Base-by-base conservation (phyloP, 1,284 basidiomycete species). In the Phylloporus sp. region DNA sequence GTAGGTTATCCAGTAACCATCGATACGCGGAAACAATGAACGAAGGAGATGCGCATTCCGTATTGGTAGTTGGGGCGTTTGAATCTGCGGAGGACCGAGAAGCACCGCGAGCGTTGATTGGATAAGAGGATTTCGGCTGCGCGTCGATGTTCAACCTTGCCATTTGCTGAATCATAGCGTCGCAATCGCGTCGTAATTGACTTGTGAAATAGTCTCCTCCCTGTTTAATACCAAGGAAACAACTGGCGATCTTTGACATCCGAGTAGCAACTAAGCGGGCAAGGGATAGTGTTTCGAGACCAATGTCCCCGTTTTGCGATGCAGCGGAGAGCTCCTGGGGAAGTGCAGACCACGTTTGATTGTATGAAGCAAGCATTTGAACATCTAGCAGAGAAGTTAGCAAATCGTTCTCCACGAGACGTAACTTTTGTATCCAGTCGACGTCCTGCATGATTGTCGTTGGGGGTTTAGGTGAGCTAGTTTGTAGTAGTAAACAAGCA, bases 1-100 rank as follows among this genome's bases (percentile, higher is more conserved):
- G 77, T 1, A 86, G 54, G 60, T 87, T 81, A 0, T 75, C 58
- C 4, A 84, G 7, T 0, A 87, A 62, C 84, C 86, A 73, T 4
- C 2, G 53, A 40, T 64, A 13, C 0, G 64, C 57, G 1, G 57
- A 0, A 1, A 2, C 0, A 1, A 63, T 15, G 4, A 64, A n/a
- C n/a, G n/a, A 61, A 0, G 56, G n/a, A 0, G 26, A 31, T 1
- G 51, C 51, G 1, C 2, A 5, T 1, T 42, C 46, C 2, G 5
- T 17, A 12, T n/a, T 24, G 0, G 6, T 4, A 18, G 6, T 17
- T 3, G 37, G 15, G 20, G 40, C 15, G 32, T 7, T 37, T 10
- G 47, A 17, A n/a, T n/a, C 50, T 15, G 10, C 34, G 34, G 34
- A 37, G 15, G 34, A 37, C 8, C 15, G 34, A 15, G 34, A 15